Evolutionary conservation across 805 yeast genomes (phyloP), one percentile per base, ranked within the genome.

Genomic region (Kazachstania psychrophila): DNA sequence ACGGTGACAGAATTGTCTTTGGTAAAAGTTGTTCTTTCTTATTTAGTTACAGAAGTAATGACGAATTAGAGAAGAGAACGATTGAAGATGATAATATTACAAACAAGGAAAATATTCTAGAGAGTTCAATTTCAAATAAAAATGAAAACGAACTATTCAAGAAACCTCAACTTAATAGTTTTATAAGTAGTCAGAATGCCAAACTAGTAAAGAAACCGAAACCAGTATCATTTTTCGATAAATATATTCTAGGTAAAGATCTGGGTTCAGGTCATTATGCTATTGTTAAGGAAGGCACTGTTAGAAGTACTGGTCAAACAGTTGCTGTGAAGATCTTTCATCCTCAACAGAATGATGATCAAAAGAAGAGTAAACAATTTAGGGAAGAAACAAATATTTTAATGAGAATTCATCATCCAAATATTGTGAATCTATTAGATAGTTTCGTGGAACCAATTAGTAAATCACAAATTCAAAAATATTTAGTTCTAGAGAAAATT

Each of bases 191-290:
- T 35, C 59, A 53, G 36, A 44, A 19, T 45, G 33, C 38, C 36
- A 40, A 40, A 36, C 44, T 42, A 36, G 32, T 31, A n/a, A 15
- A 35, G 7, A 44, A 37, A 24, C 35, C 33, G 33, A 47, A 41
- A 31, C 42, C 55, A n/a, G 45, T 42, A 19, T 66, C 79, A 2
- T 74, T 81, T 37, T 73, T 70, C 42, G 82, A 78, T 48, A 69
- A 70, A 39, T 66, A 63, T 36, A 33, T 56, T 1, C 32, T 64
- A 14, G 84, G 83, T 0, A 66, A 64, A 38, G 73, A 77, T 44
- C 58, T 82, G 16, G 92, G 92, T 0, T 61, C 79, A 4, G 92
- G 92, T 0, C 89, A 82, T 57, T 82, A 82, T 49, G 89, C 92
- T 0, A 75, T 75, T n/a, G 92, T 82, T 3, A 78, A 75, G 51